Conservation (phyloP, 345 rosid genomes). For the Eucalyptus decipiens region DNA sequence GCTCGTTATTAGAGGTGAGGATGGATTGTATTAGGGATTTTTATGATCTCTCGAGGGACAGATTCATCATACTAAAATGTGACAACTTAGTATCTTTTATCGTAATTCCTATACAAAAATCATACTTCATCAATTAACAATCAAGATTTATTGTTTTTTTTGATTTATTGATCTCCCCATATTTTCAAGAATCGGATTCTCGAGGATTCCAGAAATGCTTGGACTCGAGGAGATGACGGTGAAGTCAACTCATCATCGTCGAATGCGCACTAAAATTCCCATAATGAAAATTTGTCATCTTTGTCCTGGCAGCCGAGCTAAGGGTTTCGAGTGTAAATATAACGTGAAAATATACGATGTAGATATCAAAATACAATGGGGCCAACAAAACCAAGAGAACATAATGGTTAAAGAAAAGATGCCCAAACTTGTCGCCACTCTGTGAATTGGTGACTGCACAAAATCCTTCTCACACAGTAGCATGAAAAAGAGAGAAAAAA, state of each 20-base stretch:
- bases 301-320: neutral
- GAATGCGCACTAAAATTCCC: neutral
- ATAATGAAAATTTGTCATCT: neutral
- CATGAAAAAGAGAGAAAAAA: no score
- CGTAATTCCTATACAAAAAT: accelerated
- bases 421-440: neutral
- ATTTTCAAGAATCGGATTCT: neutral
- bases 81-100: accelerated
- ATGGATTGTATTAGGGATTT: neutral
- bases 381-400: neutral
- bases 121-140: neutral
- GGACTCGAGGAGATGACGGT: neutral
- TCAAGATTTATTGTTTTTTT: neutral
- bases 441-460: neutral
- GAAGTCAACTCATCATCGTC: neutral
- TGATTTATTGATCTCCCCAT: neutral
- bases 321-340: neutral
- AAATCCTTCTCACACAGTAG: no score
- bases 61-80: accelerated
- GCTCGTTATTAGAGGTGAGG: accelerated
- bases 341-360: neutral
- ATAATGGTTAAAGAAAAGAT: neutral
- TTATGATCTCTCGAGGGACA: neutral
- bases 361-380: neutral
- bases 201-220: neutral